Evolutionary conservation across 208 protist species (phyloP).

Genomic region (Hexamita inflata): DNA sequence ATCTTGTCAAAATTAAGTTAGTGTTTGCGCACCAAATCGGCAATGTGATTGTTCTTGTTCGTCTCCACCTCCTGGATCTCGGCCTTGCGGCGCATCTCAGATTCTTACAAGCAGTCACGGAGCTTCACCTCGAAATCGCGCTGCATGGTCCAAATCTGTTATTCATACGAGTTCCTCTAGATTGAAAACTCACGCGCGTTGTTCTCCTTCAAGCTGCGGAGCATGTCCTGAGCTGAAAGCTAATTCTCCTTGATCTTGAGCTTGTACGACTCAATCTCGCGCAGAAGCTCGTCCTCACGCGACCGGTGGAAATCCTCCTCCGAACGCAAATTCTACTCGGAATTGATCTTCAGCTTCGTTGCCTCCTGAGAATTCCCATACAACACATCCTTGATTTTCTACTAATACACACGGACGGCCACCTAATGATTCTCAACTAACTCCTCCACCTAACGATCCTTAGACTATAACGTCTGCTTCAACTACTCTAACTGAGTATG

Average conservation of each 20-base stretch:
- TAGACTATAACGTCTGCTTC: slow-evolving; percentile 59
- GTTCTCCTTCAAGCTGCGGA: slow-evolving; percentile 16
- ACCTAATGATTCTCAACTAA: slow-evolving; percentile 73
- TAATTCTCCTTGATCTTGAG: slow-evolving; percentile 61
- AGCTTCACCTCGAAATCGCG: slow-evolving; percentile 57
- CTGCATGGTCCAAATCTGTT: slow-evolving; percentile 17
- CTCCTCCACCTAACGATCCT: slow-evolving; percentile 72
- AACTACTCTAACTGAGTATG: slow-evolving; percentile 68
- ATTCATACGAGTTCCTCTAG: neutral
- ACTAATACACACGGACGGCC: slow-evolving; percentile 84
- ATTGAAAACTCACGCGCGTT: slow-evolving; percentile 2
- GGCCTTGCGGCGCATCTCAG: slow-evolving; percentile 62
- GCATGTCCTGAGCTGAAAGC: slow-evolving; percentile 61
- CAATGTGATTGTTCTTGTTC: slow-evolving; percentile 78
- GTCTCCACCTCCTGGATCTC: slow-evolving; percentile 79
- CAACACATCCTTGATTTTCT: slow-evolving; percentile 78
- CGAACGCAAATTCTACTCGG: slow-evolving; percentile 61
- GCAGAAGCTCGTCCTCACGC: slow-evolving; percentile 62
- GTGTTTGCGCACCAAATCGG: slow-evolving; percentile 76
- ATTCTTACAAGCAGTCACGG: slow-evolving; percentile 61
- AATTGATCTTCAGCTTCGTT: slow-evolving; percentile 63
- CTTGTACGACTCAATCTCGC: slow-evolving; percentile 66
- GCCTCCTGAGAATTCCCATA: slow-evolving; percentile 75
- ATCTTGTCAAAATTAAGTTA: slow-evolving; percentile 78
- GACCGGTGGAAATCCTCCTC: slow-evolving; percentile 66